These are phyloP conservation scores for Stevia rebaudiana DNA, from an alignment of 140 eudicot species.

Conservation along the genomic window DNA sequence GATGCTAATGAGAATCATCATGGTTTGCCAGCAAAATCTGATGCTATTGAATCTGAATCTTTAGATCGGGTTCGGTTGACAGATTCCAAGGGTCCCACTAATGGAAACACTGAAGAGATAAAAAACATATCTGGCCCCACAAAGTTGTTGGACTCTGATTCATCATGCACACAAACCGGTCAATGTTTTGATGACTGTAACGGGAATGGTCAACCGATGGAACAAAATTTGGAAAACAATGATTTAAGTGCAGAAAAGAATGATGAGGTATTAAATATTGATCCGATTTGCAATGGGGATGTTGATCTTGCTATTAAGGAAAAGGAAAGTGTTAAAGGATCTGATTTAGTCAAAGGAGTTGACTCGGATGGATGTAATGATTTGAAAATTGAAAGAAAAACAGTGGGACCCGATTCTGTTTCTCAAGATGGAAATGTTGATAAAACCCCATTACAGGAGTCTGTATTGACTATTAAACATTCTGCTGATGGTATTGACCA, in stretches of 20 bases:
- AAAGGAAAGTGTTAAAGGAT: constrained; percentile 30
- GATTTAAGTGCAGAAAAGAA: constrained; percentile 30
- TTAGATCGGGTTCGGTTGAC: constrained; percentile 29
- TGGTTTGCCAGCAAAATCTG: constrained; percentile 28
- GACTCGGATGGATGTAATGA: constrained; percentile 13
- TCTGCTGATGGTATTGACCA: constrained; percentile 34
- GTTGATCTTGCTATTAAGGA: constrained; percentile 27
- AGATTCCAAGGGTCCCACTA: constrained; percentile 37
- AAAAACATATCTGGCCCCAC: constrained; percentile 28
- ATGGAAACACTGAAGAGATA: constrained; percentile 38
- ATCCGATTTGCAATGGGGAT: constrained; percentile 38
- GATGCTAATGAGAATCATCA: constrained; percentile 40
- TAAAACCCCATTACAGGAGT: constrained; percentile 31
- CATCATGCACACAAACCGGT: constrained; percentile 51
- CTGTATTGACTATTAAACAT: constrained; percentile 26
- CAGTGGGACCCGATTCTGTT: constrained; percentile 20
- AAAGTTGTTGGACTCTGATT: constrained; percentile 68
- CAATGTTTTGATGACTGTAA: constrained; percentile 43
- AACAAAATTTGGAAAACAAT: constrained; percentile 33
- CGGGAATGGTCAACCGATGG: constrained; percentile 36
- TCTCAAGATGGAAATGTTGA: constrained; percentile 27
- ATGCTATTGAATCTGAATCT: constrained; percentile 27
- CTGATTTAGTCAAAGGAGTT: constrained; percentile 27
- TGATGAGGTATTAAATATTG: constrained; percentile 26
- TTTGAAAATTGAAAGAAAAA: constrained; percentile 35